Percentiles rank a stretch among this genome's conserved stretches.
phyloP scores from a whole-genome alignment of 257 asterid genomes.

The Solanum etuberosum region DNA sequence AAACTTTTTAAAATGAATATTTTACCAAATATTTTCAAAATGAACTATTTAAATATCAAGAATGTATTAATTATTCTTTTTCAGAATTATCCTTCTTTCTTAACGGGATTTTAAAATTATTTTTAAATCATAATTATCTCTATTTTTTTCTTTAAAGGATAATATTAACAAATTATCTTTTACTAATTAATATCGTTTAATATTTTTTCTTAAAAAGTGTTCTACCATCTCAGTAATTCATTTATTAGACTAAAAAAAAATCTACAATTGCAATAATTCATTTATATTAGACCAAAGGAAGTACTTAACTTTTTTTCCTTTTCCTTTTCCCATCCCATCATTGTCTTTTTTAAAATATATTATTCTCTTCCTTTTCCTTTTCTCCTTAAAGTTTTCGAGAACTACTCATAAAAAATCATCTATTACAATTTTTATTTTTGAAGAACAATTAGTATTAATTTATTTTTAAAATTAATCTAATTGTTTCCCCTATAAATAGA shows the following conservation, averaged over 20 bases:
- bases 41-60: neutral
- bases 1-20: no score
- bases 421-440: neutral
- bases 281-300: neutral
- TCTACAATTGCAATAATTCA: neutral
- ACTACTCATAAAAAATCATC: neutral
- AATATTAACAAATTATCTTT: no score
- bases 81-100: no score
- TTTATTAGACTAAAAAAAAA: no score
- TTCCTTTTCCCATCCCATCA: neutral
- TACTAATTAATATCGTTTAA: no score
- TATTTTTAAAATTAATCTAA: neutral
- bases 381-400: neutral
- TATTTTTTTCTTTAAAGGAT: no score
- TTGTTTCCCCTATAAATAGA: neutral
- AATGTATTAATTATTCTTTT: neutral
- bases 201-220: neutral
- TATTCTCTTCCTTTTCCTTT: neutral
- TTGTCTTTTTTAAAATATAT: neutral
- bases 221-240: neutral
- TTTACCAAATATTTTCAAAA: no score
- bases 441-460: neutral
- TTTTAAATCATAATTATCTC: no score
- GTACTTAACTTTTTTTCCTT: neutral
- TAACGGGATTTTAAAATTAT: neutral